Conservation (phyloP, 495 filamentous ascomycete genomes). For the Hyphodiscus hymeniophilus region DNA sequence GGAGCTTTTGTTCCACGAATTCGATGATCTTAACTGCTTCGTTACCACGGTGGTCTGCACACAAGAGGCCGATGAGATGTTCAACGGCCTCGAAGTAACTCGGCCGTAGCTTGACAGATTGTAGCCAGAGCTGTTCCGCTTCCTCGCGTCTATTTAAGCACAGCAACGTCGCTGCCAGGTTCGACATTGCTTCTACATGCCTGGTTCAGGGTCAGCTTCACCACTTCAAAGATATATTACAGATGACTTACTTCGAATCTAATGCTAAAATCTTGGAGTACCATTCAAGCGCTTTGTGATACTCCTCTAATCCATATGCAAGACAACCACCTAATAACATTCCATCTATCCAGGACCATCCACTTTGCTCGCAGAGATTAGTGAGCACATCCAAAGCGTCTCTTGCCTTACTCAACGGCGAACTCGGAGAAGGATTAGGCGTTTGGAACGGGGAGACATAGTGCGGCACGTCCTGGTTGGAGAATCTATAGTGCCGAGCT, state of each 20-base stretch:
- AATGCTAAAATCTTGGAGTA: conserved; percentile 78
- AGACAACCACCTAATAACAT: conserved; percentile 91
- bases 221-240: not conserved
- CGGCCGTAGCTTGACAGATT: conserved; percentile 72
- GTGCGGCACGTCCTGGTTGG: conserved; percentile 14
- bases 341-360: conserved; percentile 92
- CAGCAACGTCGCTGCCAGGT: conserved; percentile 81
- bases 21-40: conserved; percentile 88
- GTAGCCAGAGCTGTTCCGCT: conserved; percentile 79
- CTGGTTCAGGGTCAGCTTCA: conserved; percentile 31
- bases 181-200: conserved; percentile 92
- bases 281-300: conserved; percentile 80
- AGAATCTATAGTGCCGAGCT: not conserved
- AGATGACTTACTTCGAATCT: conserved; percentile 58
- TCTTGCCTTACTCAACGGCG: conserved; percentile 31
- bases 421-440: not conserved
- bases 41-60: conserved; percentile 68
- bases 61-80: conserved; percentile 84
- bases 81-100: conserved; percentile 96
- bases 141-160: conserved; percentile 76
- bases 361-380: conserved; percentile 74
- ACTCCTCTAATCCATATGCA: conserved; percentile 85
- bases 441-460: conserved; percentile 18
- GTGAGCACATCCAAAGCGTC: conserved; percentile 73
- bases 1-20: conserved; percentile 73